Evolutionary conservation across 352 stramenopile genomes (phyloP).

Genomic region (Sclerospora graminicola): DNA sequence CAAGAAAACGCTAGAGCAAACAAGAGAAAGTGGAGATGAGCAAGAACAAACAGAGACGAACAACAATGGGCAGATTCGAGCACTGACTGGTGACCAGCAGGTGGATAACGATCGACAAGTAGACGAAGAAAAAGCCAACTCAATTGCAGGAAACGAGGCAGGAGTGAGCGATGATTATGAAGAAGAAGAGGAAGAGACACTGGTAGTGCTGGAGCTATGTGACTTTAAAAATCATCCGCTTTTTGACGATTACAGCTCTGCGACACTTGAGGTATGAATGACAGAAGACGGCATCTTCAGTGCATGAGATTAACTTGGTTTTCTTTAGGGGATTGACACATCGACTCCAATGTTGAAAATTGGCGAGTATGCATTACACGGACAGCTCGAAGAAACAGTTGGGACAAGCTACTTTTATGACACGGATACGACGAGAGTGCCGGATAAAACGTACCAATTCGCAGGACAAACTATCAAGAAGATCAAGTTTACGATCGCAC

Average conservation of each 20-base stretch:
- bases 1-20: conserved; percentile 4
- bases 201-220: conserved; percentile 64
- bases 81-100: conserved; percentile 1
- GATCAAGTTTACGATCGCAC: conserved; percentile 74
- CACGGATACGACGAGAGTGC: conserved; percentile 32
- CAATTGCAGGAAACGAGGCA: background rate
- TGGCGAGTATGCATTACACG: conserved; percentile 60
- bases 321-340: conserved; percentile 54
- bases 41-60: background rate
- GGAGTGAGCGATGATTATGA: conserved; percentile 1
- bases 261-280: conserved; percentile 46
- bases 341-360: conserved; percentile 50
- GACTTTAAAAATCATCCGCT: conserved; percentile 80
- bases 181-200: conserved; percentile 48
- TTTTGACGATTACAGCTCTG: conserved; percentile 52
- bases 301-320: background rate
- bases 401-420: conserved; percentile 79
- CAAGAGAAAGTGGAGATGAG: background rate
- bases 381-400: conserved; percentile 59
- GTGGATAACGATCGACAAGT: conserved; percentile 2
- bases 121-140: conserved; percentile 4
- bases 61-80: conserved; percentile 1
- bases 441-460: conserved; percentile 41
- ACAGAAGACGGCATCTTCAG: background rate
- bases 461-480: conserved; percentile 64